These are phyloP conservation scores for Suillus cothurnatus DNA, from an alignment of 768 basidiomycete genomes.

Conservation along the genomic window DNA sequence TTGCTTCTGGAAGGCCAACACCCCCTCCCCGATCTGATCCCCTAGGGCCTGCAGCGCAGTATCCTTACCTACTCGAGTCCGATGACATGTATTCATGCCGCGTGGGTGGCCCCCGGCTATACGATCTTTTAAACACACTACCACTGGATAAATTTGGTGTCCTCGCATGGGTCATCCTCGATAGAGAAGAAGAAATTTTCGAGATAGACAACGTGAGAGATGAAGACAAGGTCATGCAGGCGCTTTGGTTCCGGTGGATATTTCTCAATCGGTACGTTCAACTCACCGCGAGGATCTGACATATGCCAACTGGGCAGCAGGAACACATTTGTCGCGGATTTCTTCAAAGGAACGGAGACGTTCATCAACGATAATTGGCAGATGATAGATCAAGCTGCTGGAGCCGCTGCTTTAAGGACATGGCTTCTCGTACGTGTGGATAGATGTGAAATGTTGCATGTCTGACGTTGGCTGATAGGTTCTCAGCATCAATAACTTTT, in stretches of 20 bases:
- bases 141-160: constrained; percentile 65
- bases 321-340: constrained; percentile 55
- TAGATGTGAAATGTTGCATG: background rate
- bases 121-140: constrained; percentile 62
- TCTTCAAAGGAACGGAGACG: constrained; percentile 48
- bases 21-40: constrained; percentile 46
- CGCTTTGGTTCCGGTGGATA: constrained; percentile 79
- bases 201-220: constrained; percentile 71
- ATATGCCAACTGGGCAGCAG: constrained; percentile 33
- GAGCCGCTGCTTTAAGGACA: constrained; percentile 61
- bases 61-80: constrained; percentile 52
- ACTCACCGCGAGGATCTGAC: background rate
- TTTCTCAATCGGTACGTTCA: constrained; percentile 54
- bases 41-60: constrained; percentile 52
- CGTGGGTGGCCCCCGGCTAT: constrained; percentile 64
- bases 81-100: constrained; percentile 63
- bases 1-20: constrained; percentile 33
- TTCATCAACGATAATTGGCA: constrained; percentile 67
- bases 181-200: constrained; percentile 76
- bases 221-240: constrained; percentile 79
- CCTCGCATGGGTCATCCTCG: constrained; percentile 67
- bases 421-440: constrained; percentile 55
- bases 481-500: constrained; percentile 54
- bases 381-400: constrained; percentile 70
- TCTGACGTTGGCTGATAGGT: constrained; percentile 39